Evolutionary conservation across 2,329 filamentous ascomycete species (phyloP).

Genomic region (Aspergillus quadricinctus): DNA sequence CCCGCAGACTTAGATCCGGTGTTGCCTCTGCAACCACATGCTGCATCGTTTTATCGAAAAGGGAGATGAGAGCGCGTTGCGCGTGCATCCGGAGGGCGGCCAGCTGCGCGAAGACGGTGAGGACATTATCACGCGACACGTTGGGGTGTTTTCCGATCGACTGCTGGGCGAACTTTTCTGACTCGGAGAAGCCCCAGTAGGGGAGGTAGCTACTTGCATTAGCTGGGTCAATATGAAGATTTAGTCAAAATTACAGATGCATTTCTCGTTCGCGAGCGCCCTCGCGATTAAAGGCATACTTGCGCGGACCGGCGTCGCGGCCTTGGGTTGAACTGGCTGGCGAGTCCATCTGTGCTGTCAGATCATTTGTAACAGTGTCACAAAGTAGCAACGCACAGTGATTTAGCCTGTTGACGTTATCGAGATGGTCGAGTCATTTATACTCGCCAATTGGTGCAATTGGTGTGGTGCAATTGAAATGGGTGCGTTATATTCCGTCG

Average conservation of each 20-base stretch:
- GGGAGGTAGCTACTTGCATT: constrained; percentile 12
- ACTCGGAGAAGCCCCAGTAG: constrained; percentile 16
- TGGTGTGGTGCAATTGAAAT: neutral
- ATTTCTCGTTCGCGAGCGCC: constrained; percentile 18
- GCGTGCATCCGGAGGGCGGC: constrained; percentile 20
- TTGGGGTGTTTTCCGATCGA: constrained; percentile 11
- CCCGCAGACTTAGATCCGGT: constrained; percentile 12
- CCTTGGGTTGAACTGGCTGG: neutral
- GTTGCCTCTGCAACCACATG: constrained; percentile 28
- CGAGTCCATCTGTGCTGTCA: neutral
- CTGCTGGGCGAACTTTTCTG: constrained; percentile 16
- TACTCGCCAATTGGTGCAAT: neutral
- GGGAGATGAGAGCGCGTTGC: constrained; percentile 22
- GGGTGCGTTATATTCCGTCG: neutral
- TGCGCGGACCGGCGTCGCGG: constrained; percentile 10
- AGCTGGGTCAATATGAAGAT: neutral
- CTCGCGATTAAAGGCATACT: constrained; percentile 17
- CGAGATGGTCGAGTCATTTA: neutral
- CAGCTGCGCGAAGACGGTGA: constrained; percentile 26
- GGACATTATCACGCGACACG: constrained; percentile 16
- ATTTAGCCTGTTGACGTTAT: neutral
- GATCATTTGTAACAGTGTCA: neutral
- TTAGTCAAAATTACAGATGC: constrained; percentile 9
- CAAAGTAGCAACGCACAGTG: neutral
- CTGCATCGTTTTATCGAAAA: constrained; percentile 23